Evolutionary conservation across 306 rosid species (phyloP).

Genomic region (Medicago lupulina): DNA sequence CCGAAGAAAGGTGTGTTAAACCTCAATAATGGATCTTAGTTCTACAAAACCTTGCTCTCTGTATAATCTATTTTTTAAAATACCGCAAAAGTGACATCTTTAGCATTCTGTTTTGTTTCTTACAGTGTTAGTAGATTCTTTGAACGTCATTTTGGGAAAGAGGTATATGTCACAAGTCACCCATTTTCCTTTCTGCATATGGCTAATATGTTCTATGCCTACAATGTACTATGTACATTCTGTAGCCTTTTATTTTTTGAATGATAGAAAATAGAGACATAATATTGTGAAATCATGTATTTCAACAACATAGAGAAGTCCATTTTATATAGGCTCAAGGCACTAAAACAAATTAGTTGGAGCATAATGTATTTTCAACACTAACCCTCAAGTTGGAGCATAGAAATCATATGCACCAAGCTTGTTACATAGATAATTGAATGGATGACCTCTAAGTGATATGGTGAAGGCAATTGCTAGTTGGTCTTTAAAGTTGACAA

Average conservation of each 20-base stretch:
- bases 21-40: constrained; percentile 25
- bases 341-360: neutral
- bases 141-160: constrained; percentile 94
- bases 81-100: constrained; percentile 33
- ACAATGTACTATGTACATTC: constrained; percentile 20
- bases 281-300: constrained; percentile 2
- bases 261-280: neutral
- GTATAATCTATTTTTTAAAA: constrained; percentile 13
- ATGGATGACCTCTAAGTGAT: neutral
- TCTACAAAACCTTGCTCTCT: constrained; percentile 22
- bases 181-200: constrained; percentile 26
- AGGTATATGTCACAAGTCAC: constrained; percentile 57
- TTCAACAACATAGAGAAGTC: neutral
- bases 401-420: neutral
- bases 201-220: constrained; percentile 33
- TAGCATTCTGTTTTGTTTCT: constrained; percentile 39
- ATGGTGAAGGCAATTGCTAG: neutral
- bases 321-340: neutral
- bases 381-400: neutral
- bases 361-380: neutral
- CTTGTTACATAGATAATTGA: neutral
- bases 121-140: constrained; percentile 88
- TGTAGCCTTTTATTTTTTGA: constrained; percentile 4
- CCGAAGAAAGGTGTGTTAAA: constrained; percentile 71
- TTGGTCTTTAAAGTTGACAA: neutral